phyloP scores from a whole-genome alignment of 2,329 filamentous ascomycete species.

The Harringtonia lauricola region DNA sequence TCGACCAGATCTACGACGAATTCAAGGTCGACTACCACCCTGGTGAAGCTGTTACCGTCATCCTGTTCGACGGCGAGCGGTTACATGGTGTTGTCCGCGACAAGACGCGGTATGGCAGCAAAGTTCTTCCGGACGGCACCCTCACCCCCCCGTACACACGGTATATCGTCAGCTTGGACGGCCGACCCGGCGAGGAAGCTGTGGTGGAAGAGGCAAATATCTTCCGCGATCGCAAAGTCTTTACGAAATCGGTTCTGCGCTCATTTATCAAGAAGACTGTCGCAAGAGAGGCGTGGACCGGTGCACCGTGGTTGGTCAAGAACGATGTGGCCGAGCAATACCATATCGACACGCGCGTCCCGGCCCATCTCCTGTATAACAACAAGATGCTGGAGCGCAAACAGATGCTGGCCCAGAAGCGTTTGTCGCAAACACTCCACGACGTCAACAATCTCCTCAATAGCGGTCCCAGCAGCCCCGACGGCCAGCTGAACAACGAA shows the following conservation, averaged over 20 bases:
- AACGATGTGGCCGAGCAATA: conserved; percentile 69
- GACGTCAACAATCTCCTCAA: conserved; percentile 32
- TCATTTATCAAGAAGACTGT: conserved; percentile 94
- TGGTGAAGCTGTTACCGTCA: conserved; percentile 70
- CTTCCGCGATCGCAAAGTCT: conserved; percentile 76
- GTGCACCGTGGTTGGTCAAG: conserved; percentile 95
- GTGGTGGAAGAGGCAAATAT: conserved; percentile 75
- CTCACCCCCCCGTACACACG: conserved; percentile 61
- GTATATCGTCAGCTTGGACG: conserved; percentile 69
- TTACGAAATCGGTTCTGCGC: conserved; percentile 87
- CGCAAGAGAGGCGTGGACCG: conserved; percentile 83
- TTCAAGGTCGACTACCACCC: conserved; percentile 89
- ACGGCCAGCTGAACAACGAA: conserved; percentile 18
- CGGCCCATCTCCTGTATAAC: conserved; percentile 70
- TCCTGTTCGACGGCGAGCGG: conserved; percentile 56
- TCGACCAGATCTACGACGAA: conserved; percentile 59
- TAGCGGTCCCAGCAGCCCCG: conserved; percentile 21
- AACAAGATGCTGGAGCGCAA: conserved; percentile 69
- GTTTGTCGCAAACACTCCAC: conserved; percentile 32
- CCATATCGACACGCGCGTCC: conserved; percentile 78
- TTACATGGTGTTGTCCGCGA: conserved; percentile 69
- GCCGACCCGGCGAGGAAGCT: conserved; percentile 58
- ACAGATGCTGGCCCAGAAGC: conserved; percentile 56
- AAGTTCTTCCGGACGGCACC: conserved; percentile 54
- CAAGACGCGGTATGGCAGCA: conserved; percentile 65